Conservation (phyloP, 2,329 filamentous ascomycete species). For the Diatrype stigma region DNA sequence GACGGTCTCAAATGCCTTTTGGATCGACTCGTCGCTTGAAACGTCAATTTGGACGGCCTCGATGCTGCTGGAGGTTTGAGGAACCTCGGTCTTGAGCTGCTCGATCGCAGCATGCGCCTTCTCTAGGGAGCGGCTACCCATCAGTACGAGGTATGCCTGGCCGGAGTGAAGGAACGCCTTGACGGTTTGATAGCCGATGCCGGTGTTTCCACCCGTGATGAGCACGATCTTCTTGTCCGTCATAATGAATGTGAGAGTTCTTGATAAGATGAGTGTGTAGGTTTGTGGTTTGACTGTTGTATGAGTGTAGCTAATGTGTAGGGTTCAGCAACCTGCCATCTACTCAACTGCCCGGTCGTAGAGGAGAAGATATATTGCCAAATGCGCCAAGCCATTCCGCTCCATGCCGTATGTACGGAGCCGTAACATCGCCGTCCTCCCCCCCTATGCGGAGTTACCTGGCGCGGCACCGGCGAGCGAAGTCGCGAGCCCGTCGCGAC, state of each 20-base stretch:
- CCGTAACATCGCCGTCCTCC: too few relatives aligned
- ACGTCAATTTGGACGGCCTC: constrained; percentile 49
- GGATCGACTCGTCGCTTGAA: constrained; percentile 46
- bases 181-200: constrained; percentile 54
- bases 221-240: constrained; percentile 35
- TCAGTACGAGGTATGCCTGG: constrained; percentile 46
- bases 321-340: too few relatives aligned
- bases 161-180: constrained; percentile 45
- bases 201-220: constrained; percentile 58
- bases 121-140: constrained; percentile 46
- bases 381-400: too few relatives aligned
- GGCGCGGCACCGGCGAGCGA: too few relatives aligned
- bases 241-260: background rate
- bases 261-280: background rate
- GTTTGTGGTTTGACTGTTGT: too few relatives aligned
- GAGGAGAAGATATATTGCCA: too few relatives aligned
- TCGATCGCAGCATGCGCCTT: constrained; percentile 46
- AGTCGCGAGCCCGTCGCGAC: too few relatives aligned
- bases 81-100: constrained; percentile 34
- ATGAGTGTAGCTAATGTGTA: too few relatives aligned
- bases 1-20: constrained; percentile 38
- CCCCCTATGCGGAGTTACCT: too few relatives aligned
- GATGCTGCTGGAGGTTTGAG: constrained; percentile 36
- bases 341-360: too few relatives aligned
- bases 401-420: too few relatives aligned